Percentiles rank a stretch among this genome's conserved stretches.
Evolutionary conservation across 352 stramenopile species (phyloP).

Genomic region (Globisporangium okanoganense): DNA sequence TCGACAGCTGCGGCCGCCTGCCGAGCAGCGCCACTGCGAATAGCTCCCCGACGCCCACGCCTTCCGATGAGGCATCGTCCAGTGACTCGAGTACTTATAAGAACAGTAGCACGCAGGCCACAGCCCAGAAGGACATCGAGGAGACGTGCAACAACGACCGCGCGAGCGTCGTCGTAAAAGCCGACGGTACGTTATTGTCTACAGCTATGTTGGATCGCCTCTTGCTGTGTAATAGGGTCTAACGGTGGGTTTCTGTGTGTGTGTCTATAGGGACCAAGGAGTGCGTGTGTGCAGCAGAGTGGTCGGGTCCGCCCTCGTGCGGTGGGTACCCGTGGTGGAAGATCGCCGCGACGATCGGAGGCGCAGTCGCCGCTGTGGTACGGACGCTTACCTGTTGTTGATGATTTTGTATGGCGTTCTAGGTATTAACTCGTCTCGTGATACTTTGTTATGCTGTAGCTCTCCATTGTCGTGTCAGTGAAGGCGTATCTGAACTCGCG

Average conservation of each 20-base stretch:
- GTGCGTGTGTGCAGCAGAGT: constrained; percentile 43
- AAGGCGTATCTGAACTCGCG: constrained; percentile 26
- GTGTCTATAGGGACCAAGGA: constrained; percentile 17
- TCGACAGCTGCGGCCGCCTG: constrained; percentile 12
- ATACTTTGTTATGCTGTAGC: constrained; percentile 7
- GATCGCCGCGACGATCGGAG: constrained; percentile 32
- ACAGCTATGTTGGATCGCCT: too few relatives aligned
- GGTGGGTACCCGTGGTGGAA: constrained; percentile 43
- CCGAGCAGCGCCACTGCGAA: constrained; percentile 2
- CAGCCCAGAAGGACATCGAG: constrained; percentile 13
- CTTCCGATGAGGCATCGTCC: not conserved
- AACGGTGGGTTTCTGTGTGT: not conserved
- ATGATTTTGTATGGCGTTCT: not conserved
- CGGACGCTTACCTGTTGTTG: not conserved
- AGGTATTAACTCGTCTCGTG: not conserved
- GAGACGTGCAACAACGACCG: constrained; percentile 33
- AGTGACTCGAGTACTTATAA: not conserved
- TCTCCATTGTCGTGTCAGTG: constrained; percentile 30
- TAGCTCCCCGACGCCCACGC: not conserved
- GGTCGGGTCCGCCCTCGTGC: constrained; percentile 35
- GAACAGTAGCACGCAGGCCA: not conserved
- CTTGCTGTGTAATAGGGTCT: not conserved
- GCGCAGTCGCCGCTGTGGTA: constrained; percentile 35
- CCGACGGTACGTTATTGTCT: constrained; percentile 12
- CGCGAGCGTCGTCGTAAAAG: constrained; percentile 17